Evolutionary conservation across 805 yeast genomes (phyloP).

Genomic region (Kodamaea jinghongensis): DNA sequence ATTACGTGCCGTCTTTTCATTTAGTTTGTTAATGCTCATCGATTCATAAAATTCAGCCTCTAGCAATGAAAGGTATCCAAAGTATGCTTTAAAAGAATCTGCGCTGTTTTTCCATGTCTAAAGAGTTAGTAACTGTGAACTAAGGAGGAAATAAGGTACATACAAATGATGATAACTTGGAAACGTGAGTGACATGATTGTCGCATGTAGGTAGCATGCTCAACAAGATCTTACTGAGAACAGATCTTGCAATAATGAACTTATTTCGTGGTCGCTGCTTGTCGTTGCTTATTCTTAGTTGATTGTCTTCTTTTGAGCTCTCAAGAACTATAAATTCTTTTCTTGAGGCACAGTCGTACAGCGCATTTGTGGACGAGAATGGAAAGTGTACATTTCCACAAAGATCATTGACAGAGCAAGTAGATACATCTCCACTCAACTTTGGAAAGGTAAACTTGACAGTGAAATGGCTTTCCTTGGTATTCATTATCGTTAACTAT

Average conservation of each 20-base stretch:
- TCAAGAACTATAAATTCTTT: not conserved
- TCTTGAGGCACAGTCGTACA: not conserved
- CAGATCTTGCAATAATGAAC: constrained; percentile 20
- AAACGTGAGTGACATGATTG: not conserved
- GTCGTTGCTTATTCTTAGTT: not conserved
- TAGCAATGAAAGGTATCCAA: constrained; percentile 13
- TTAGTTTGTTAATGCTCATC: not conserved
- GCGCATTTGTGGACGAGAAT: constrained; percentile 2
- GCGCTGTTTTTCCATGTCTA: constrained; percentile 19
- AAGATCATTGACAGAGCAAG: not conserved
- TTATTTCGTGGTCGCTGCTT: constrained; percentile 15
- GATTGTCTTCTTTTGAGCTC: not conserved
- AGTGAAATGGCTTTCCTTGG: not conserved
- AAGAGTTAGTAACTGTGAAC: not conserved
- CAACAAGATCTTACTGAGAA: constrained; percentile 13
- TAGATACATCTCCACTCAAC: not conserved
- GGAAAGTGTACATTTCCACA: not conserved
- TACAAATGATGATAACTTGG: constrained; percentile 5
- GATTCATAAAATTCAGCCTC: constrained; percentile 9
- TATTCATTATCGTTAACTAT: not conserved
- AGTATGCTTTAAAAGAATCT: constrained; percentile 13
- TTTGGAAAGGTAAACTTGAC: not conserved
- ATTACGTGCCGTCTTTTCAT: not conserved
- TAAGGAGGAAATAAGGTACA: not conserved
- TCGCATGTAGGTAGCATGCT: not conserved